These are phyloP conservation scores for Phytophthora hybrid DNA, from an alignment of 352 stramenopile genomes.

Conservation along the genomic window DNA sequence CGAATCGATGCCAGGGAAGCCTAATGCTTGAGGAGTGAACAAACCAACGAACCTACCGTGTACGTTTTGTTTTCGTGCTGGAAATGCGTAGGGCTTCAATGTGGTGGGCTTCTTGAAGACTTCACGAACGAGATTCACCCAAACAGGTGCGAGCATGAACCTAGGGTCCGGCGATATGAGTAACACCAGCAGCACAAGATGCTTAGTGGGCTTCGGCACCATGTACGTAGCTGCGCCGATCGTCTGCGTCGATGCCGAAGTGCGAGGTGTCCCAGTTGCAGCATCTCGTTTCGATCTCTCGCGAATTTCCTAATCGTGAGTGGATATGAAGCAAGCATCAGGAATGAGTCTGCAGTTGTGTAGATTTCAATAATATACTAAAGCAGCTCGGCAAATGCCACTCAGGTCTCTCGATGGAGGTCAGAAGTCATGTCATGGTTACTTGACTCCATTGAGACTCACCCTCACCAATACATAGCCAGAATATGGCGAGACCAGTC, in stretches of 20 bases:
- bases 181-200: slow-evolving; percentile 34
- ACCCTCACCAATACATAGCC: neutral
- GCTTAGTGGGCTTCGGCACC: slow-evolving; percentile 21
- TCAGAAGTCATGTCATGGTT: neutral
- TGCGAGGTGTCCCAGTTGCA: slow-evolving; percentile 32
- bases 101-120: slow-evolving; percentile 30
- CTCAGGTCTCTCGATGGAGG: neutral
- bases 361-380: slow-evolving; percentile 2
- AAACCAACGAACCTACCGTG: neutral
- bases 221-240: slow-evolving; percentile 30
- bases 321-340: too few relatives aligned
- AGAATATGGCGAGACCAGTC: too few relatives aligned
- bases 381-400: neutral
- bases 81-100: slow-evolving; percentile 29
- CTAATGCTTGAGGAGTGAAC: neutral
- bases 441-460: neutral
- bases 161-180: slow-evolving; percentile 35
- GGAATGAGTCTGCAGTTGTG: too few relatives aligned
- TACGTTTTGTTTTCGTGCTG: slow-evolving; percentile 1
- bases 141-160: slow-evolving; percentile 36
- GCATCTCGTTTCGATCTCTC: slow-evolving; percentile 27
- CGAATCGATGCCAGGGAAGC: neutral
- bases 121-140: slow-evolving; percentile 38
- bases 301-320: slow-evolving; percentile 30
- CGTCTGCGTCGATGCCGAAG: slow-evolving; percentile 23